Evolutionary conservation across 495 filamentous ascomycete species (phyloP), one percentile per base, ranked within the genome.

Genomic region (Schizothecium vesticola): DNA sequence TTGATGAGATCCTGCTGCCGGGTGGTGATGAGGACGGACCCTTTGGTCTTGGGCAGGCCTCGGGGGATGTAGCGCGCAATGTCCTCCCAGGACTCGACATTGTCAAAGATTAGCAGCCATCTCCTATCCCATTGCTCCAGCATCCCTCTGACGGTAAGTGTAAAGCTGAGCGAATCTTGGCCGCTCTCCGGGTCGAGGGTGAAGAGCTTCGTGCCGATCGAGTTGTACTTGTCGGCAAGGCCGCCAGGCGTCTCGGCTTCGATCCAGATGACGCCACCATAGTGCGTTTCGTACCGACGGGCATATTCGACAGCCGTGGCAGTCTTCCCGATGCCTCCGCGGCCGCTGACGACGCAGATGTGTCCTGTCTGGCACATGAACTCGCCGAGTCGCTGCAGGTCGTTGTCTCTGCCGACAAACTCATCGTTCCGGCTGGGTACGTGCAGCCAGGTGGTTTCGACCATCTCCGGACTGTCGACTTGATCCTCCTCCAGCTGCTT

Each of bases 101-200:
- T 76, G 67, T 76, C 72, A 60, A 72, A 76, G 24, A 74, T 64
- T 4, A 76, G 57, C 8, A 76, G 59, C 74, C 74, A 76, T 55
- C 55, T 61, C 16, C 55, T 68, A 8, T 63, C 67, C 59, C 59
- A 70, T 63, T 55, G 60, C 7, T 24, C 36, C 13, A 65, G 33
- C 63, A 24, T 56, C 0, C 8, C 33, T 3, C 63, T 21, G 1
- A 65, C 33, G 12, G 22, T 19, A 4, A 65, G 19, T 12, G 24
- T 65, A 21, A 51, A 24, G 5, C 33, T 56, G 24, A 55, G 22
- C 2, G 31, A 8, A 19, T 64, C 62, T 28, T 56, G 63, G 19
- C 36, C 23, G 31, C 11, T 36, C 12, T 56, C 63, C 13, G 23
- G 31, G n/a, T 22, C 31, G 7, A 16, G 62, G 16, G 9, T 3